These are phyloP conservation scores for Dipteronia sinensis DNA, from an alignment of 345 rosid species.

Conservation along the genomic window DNA sequence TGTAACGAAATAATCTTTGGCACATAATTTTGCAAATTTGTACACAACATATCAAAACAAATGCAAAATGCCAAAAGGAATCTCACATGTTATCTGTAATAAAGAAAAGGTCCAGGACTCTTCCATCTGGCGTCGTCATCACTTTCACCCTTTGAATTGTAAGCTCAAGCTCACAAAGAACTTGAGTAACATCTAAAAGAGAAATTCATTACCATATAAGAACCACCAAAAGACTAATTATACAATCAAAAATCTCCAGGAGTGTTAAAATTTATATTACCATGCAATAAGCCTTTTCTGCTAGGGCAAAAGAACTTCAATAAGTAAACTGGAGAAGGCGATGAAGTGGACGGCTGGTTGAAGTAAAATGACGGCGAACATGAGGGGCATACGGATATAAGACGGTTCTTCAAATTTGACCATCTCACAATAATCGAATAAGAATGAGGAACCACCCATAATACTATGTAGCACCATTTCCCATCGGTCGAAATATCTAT, in stretches of 20 bases:
- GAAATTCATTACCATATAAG: constrained; percentile 21
- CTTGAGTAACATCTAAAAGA: constrained; percentile 70
- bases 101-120: constrained; percentile 85
- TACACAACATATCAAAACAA: background rate
- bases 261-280: constrained; percentile 35
- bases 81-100: constrained; percentile 77
- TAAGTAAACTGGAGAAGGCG: constrained; percentile 58
- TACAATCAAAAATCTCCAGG: background rate
- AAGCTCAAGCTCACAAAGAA: constrained; percentile 81
- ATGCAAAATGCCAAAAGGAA: background rate
- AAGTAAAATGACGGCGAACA: constrained; percentile 46
- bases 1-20: background rate
- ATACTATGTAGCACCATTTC: constrained; percentile 74
- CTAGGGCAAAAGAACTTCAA: constrained; percentile 71
- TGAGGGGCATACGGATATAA: constrained; percentile 68
- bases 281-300: constrained; percentile 68
- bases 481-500: constrained; percentile 92
- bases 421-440: constrained; percentile 53
- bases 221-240: background rate
- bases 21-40: background rate
- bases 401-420: constrained; percentile 72
- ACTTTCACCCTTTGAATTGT: constrained; percentile 88
- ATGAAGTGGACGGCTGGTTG: constrained; percentile 39
- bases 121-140: constrained; percentile 76
- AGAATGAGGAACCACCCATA: constrained; percentile 73